Evolutionary conservation across 73 alveolate species (phyloP), one percentile per base, ranked within the genome.

Genomic region (Blepharisma stoltei): DNA sequence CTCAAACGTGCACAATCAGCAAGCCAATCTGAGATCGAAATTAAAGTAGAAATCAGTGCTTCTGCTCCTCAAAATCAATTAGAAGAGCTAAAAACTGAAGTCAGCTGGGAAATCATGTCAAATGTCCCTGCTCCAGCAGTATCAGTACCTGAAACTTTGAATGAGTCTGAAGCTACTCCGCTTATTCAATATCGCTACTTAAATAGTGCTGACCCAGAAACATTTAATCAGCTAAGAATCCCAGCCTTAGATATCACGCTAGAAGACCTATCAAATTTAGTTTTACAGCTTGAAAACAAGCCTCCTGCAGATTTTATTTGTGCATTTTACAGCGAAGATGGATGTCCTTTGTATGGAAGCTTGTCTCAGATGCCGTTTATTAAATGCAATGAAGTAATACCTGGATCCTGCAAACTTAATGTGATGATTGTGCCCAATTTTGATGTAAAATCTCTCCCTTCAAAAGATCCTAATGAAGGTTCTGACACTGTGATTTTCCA

Each of bases 291-390:
- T 1, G 73, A 60, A 60, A 60, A 60, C 23, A 8, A 14, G 11
- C 18, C 73, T 20, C 18, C 37, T 18, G 37, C 73, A 18, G 73
- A 60, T 2, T 60, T n/a, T n/a, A 38, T 60, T 25, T 60, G 73
- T 25, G 73, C 73, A 25, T 60, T 60, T 60, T 60, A 60, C 73
- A 14, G 46, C 2, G 73, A 60, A 60, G 73, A 60, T 20, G 73
- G 73, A 60, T 14, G 48, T 2, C 73, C 73, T 0, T 3, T 60
- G 2, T 14, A n/a, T 20, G 73, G 45, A 60, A 60, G 49, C 23
- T 25, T 60, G 11, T 60, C 73, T 14, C 73, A 60, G 46, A 60
- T 60, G 73, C 23, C 45, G 0, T 20, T 20, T 60, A 14, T 20
- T 20, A 60, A 20, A 60, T 14, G 48, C 18, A 60, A 38, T 60